Conservation (phyloP, 129 eudicot genomes). For the Chrysanthemum seticuspe region DNA sequence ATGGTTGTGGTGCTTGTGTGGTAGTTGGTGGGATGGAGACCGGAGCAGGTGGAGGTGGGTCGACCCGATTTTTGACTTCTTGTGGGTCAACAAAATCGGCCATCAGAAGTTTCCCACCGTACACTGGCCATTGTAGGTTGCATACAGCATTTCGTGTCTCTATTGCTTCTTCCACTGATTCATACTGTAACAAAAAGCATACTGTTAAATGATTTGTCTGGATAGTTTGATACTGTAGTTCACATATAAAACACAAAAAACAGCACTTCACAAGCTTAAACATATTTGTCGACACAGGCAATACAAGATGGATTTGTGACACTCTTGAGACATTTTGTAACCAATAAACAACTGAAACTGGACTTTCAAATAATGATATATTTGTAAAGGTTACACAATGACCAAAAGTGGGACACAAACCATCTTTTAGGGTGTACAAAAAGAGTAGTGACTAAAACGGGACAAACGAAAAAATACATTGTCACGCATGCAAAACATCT, state of each 20-base stretch:
- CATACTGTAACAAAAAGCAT: conserved; percentile 56
- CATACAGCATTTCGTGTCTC: conserved; percentile 87
- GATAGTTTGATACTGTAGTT: not conserved
- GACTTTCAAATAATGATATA: too few relatives aligned
- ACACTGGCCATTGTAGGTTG: conserved; percentile 91
- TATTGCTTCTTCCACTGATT: conserved; percentile 80
- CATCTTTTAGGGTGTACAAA: too few relatives aligned
- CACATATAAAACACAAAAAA: too few relatives aligned
- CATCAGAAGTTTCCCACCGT: conserved; percentile 76
- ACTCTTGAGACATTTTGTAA: too few relatives aligned
- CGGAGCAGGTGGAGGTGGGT: conserved; percentile 55
- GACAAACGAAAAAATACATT: too few relatives aligned
- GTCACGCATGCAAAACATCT: not conserved
- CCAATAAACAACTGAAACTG: too few relatives aligned
- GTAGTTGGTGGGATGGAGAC: conserved; percentile 28
- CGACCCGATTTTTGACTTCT: conserved; percentile 71
- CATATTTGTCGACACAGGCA: too few relatives aligned
- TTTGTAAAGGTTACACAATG: too few relatives aligned
- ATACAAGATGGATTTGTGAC: too few relatives aligned
- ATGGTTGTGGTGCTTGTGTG: conserved; percentile 27
- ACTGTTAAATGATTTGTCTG: not conserved
- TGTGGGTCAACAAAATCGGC: conserved; percentile 95
- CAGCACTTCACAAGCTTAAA: too few relatives aligned
- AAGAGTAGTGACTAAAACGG: not conserved
- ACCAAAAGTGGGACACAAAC: too few relatives aligned